Evolutionary conservation across 2,329 filamentous ascomycete species (phyloP).

Genomic region (Botryotinia narcissicola): DNA sequence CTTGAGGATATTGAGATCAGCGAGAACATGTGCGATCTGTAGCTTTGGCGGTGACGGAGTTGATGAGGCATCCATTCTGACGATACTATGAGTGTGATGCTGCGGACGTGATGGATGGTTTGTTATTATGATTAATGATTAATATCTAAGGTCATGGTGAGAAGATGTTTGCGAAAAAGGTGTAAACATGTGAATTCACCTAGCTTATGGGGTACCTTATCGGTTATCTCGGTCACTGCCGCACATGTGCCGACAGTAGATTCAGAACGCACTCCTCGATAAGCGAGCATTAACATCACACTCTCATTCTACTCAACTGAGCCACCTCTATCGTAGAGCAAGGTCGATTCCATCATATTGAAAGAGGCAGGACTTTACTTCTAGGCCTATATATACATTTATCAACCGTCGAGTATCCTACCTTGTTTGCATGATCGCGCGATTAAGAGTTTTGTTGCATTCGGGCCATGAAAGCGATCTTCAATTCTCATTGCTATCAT

Average conservation of each 20-base stretch:
- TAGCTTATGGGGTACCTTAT: conserved; percentile 2
- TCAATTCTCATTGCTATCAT: background rate
- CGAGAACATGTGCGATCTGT: conserved; percentile 18
- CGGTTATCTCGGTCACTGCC: background rate
- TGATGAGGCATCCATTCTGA: conserved; percentile 2
- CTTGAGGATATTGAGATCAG: conserved; percentile 20
- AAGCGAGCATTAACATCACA: background rate
- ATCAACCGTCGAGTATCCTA: background rate
- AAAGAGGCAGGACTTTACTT: background rate
- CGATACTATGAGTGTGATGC: background rate
- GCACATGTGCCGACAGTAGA: background rate
- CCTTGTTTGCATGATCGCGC: too few species aligned
- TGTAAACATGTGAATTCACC: background rate
- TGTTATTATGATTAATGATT: background rate
- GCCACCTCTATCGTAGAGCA: background rate
- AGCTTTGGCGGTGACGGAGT: conserved; percentile 1
- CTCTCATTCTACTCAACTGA: background rate
- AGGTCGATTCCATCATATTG: background rate
- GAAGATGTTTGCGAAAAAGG: background rate
- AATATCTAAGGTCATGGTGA: background rate
- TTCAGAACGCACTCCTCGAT: background rate
- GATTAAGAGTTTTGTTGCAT: background rate
- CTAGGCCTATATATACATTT: background rate
- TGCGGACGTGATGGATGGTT: background rate
- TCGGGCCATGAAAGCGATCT: too few species aligned